Evolutionary conservation across 2,329 filamentous ascomycete genomes (phyloP), one percentile per base, ranked within the genome.

Genomic region (Nemania sp.): DNA sequence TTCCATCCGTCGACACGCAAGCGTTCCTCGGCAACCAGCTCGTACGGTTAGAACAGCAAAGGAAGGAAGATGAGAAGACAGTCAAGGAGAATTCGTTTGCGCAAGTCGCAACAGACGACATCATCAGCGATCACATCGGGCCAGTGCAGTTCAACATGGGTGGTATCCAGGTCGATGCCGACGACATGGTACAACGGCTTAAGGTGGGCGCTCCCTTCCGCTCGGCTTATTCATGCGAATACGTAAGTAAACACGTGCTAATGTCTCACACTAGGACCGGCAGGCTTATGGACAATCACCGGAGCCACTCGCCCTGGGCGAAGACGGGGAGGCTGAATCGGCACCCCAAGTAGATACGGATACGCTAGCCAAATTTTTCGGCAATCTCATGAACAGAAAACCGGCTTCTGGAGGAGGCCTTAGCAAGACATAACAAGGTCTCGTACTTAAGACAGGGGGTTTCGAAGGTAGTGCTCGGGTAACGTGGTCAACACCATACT

Each of bases 91-190:
- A 69, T 21, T 57, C 65, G 29, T 69, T 69, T 58, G 68, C 71
- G 32, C 69, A 71, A 50, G 68, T 68, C 10, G 64, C 54, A 6
- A 68, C 70, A 42, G 73, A 69, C 65, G 81, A 79, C 64, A 79
- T 77, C 64, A 80, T 84, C 56, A 88, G 87, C 68, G 90, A 94
- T 71, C 92, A 96, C 69, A 96, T 97, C 70, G 93, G 93, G 0
- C 92, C 93, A 0, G 92, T 97, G 65, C 92, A 97, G 72, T 97
- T 98, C 79, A 99, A 99, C 74, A 95, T 99, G 84, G 95, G 95
- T 43, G 95, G 95, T 54, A 97, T 99, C 65, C 92, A 97, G 73
- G 91, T 97, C 32, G 92, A 97, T 76, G 92, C 92, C 9, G 93
- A 97, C 72, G 92, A 97, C 71, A 95, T 96, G 90, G 78, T 97